phyloP scores from a whole-genome alignment of 306 rosid species.

The Echinosophora koreensis region DNA sequence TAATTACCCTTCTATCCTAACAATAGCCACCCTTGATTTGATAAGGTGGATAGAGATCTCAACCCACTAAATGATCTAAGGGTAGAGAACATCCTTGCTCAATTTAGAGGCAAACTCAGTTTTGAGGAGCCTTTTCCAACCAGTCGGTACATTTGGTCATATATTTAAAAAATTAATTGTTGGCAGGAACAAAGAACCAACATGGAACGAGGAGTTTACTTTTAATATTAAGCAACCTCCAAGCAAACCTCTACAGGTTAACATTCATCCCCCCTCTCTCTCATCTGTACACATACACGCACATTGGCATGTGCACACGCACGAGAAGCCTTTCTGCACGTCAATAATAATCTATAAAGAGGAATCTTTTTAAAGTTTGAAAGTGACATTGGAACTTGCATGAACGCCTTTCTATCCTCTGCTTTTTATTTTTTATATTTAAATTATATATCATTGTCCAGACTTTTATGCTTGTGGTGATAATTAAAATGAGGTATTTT shows the following conservation, averaged over 20 bases:
- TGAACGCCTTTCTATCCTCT: not conserved
- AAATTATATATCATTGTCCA: not conserved
- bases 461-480: constrained; percentile 16
- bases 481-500: not conserved
- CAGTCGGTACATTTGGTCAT: constrained; percentile 22
- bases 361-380: not conserved
- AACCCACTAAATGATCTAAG: no score
- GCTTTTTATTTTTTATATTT: not conserved
- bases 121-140: not conserved
- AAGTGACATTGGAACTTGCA: constrained; percentile 34
- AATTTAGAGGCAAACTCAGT: no score
- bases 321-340: constrained; percentile 35
- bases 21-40: no score
- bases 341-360: not conserved
- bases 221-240: constrained; percentile 76
- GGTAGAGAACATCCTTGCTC: no score
- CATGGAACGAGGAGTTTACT: constrained; percentile 88
- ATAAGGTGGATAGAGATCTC: no score
- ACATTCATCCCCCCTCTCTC: constrained; percentile 45
- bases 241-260: constrained; percentile 76
- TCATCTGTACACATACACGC: not conserved
- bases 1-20: no score
- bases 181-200: constrained; percentile 82
- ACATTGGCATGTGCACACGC: not conserved
- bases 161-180: constrained; percentile 42